Evolutionary conservation across 2,329 filamentous ascomycete species (phyloP), one percentile per base, ranked within the genome.

Genomic region (Calonectria leucothoes): DNA sequence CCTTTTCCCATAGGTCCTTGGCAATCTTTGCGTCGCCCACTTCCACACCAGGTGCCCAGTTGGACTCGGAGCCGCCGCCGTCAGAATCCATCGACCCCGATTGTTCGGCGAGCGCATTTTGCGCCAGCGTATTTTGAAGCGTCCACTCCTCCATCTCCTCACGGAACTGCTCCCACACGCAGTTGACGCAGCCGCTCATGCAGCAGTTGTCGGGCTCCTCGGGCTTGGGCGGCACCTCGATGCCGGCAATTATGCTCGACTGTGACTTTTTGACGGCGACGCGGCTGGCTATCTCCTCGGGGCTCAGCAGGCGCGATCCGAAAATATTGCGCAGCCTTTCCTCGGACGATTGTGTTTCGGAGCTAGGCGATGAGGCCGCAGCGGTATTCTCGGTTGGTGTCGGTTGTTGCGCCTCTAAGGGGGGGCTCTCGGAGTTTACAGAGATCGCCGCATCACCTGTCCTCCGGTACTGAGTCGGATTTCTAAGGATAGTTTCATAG

Each of bases 151-250:
- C 96, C 85, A 98, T 89, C 66, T 98, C 97, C 77, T 99, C 96
- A 11, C 96, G 90, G 84, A 93, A 98, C 67, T 92, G 88, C 80
- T 98, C 96, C 96, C 96, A 98, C 3, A 98, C 97, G 84, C 97
- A 99, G 83, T 98, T 96, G 63, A 98, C 96, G 83, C 97, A 99
- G 4, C 97, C 97, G 81, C 94, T 97, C 97, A 99, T 99, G 85
- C 97, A 99, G 89, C 97, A 99, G 82, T 99, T 98, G 81, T 98
- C 97, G 4, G 97, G 97, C 85, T 99, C 96, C 61, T 92, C 89
- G 1, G 97, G 97, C 61, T 91, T 91, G 0, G 95, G 96, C 2
- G 97, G 97, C 6, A 98, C 93, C 23, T 91, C 85, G 1, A 98
- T 90, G 4, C 96, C 96, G 1, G 94, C 95, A 69, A 98, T 88